Percentiles rank a stretch among this genome's conserved stretches.
These are phyloP conservation scores for Claviceps arundinis DNA, from an alignment of 2,329 filamentous ascomycete species.

Conservation along the genomic window DNA sequence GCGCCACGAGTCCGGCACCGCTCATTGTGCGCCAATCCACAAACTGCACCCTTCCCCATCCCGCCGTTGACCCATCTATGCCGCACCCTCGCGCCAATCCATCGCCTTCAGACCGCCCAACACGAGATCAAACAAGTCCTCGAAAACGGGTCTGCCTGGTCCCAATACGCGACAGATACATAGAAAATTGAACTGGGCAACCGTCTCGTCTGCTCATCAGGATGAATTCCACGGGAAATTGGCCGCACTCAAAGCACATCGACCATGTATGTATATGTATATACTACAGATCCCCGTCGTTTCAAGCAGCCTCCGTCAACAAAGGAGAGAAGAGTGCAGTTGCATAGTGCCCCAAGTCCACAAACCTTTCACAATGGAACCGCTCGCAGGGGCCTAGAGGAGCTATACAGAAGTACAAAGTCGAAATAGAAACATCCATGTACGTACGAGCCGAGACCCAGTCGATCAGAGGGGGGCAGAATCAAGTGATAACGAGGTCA, in stretches of 20 bases:
- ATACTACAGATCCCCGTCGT: background rate
- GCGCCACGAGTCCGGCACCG: constrained; percentile 21
- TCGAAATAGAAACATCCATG: constrained; percentile 1
- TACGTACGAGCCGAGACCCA: background rate
- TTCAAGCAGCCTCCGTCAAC: constrained; percentile 5
- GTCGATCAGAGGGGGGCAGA: constrained; percentile 9
- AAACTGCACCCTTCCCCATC: constrained; percentile 7
- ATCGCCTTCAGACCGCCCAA: constrained; percentile 16
- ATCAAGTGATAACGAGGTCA: constrained; percentile 24
- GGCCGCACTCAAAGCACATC: constrained; percentile 1
- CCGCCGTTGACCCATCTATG: constrained; percentile 7
- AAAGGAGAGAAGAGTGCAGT: constrained; percentile 1
- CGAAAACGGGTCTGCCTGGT: constrained; percentile 19
- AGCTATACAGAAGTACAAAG: constrained; percentile 3
- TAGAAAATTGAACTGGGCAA: constrained; percentile 13
- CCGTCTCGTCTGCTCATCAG: constrained; percentile 5
- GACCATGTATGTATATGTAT: background rate
- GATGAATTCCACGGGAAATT: background rate
- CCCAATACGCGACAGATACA: constrained; percentile 19
- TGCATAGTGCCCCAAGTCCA: background rate
- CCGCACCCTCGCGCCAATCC: constrained; percentile 14
- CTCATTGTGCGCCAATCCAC: constrained; percentile 10
- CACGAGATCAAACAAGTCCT: constrained; percentile 13
- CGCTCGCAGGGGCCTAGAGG: background rate
- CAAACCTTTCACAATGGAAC: background rate